These are phyloP conservation scores for Capsicum baccatum DNA, from an alignment of 257 asterid genomes.

Conservation along the genomic window DNA sequence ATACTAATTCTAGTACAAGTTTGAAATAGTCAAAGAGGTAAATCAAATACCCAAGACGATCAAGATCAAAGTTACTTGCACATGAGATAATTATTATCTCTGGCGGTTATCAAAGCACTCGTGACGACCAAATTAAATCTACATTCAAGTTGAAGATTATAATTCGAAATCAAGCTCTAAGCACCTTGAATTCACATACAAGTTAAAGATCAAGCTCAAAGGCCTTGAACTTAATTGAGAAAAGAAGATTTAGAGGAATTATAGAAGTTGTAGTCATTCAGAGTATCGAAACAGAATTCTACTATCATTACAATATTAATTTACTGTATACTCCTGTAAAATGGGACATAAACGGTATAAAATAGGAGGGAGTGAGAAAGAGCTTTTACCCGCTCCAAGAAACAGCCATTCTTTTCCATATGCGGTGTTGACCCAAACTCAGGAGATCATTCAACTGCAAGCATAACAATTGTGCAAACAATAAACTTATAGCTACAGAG, in stretches of 20 bases:
- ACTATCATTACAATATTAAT: not conserved
- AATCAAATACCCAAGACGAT: not conserved
- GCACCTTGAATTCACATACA: not conserved
- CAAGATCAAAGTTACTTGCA: not conserved
- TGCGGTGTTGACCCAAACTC: slow-evolving; percentile 75
- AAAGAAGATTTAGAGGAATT: not conserved
- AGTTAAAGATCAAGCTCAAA: not conserved
- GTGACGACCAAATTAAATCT: not conserved
- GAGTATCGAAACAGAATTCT: not conserved
- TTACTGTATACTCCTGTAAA: not conserved
- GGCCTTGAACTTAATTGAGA: not conserved
- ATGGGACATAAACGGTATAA: not conserved
- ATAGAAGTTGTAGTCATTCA: not conserved
- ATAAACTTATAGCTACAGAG: not conserved
- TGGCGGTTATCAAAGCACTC: not conserved
- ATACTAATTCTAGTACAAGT: not conserved
- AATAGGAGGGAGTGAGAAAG: not conserved
- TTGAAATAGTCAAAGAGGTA: not conserved
- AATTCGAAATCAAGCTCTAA: not conserved
- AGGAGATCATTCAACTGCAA: slow-evolving; percentile 75
- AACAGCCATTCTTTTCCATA: slow-evolving; percentile 92
- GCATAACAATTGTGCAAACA: not conserved
- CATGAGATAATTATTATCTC: not conserved
- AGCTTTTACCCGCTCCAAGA: slow-evolving; percentile 77
- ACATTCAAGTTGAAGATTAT: not conserved